These are phyloP conservation scores for Poterioochromonas sp. DNA, from an alignment of 352 stramenopile genomes.

Conservation along the genomic window DNA sequence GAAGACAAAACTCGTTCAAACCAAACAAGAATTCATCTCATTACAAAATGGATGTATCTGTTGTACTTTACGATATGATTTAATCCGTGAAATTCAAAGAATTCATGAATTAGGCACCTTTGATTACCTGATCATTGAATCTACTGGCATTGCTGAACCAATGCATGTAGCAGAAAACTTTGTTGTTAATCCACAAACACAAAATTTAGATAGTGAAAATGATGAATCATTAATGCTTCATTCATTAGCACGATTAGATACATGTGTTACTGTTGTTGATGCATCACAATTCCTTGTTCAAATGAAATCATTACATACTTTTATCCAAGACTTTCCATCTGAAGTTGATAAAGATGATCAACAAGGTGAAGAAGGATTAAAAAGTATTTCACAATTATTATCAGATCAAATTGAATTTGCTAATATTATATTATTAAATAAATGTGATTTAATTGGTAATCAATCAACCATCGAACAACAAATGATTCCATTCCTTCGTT, in stretches of 20 bases:
- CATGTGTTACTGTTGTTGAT: conserved; percentile 28
- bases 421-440: conserved; percentile 86
- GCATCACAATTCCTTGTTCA: background rate
- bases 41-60: conserved; percentile 88
- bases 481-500: conserved; percentile 44
- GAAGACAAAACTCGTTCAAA: conserved; percentile 50
- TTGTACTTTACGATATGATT: conserved; percentile 70
- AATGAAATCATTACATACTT: too few species aligned
- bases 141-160: conserved; percentile 80
- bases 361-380: conserved; percentile 35
- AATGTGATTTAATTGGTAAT: conserved; percentile 62
- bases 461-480: conserved; percentile 45
- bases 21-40: conserved; percentile 70
- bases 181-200: too few species aligned
- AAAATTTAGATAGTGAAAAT: background rate
- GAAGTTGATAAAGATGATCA: background rate
- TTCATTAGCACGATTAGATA: background rate
- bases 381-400: conserved; percentile 59
- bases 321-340: background rate
- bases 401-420: conserved; percentile 87
- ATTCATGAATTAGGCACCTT: conserved; percentile 59
- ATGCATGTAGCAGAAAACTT: conserved; percentile 84
- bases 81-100: conserved; percentile 64
- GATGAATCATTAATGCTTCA: background rate
- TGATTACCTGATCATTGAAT: conserved; percentile 88